Evolutionary conservation across 345 rosid genomes (phyloP), one percentile per base, ranked within the genome.

Genomic region (Cardamine resedifolia): DNA sequence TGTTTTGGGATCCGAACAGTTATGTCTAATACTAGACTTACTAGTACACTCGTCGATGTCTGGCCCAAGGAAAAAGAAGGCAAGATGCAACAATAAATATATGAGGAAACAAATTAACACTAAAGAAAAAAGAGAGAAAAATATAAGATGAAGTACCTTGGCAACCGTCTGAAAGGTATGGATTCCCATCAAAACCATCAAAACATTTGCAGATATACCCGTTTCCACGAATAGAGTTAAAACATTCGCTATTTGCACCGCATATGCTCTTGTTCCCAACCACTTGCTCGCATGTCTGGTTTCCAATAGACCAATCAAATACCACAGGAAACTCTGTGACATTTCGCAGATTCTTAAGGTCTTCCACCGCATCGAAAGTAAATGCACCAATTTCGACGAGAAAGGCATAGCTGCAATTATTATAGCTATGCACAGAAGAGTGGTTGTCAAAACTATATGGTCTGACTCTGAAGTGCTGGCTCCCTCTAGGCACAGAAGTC

Each of bases 391-490:
- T 31, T 71, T 79, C 80, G 0, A 71, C 76, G 1, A 73, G 14
- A 55, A 80, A 83, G 0, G 78, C 82, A 2, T 62, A 81, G 68
- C 64, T 77, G 70, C 86, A 83, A 4, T 55, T 62, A 14, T 66
- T 76, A 58, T 70, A 81, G 4, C 18, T 0, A 2, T 31, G 3
- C 55, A 20, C 57, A n/a, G 5, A 70, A 56, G 2, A 34, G 14
- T 2, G n/a, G n/a, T n/a, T n/a, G n/a, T n/a, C n/a, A n/a, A n/a
- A n/a, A n/a, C n/a, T n/a, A n/a, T n/a, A n/a, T n/a, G n/a, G n/a
- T n/a, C n/a, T n/a, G n/a, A n/a, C n/a, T n/a, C n/a, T n/a, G n/a
- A n/a, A n/a, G n/a, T n/a, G n/a, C n/a, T n/a, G n/a, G n/a, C n/a
- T n/a, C n/a, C n/a, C n/a, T n/a, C n/a, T n/a, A n/a, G n/a, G n/a